Evolutionary conservation across 495 filamentous ascomycete genomes (phyloP).

Genomic region (Neurospora tetrasperma): DNA sequence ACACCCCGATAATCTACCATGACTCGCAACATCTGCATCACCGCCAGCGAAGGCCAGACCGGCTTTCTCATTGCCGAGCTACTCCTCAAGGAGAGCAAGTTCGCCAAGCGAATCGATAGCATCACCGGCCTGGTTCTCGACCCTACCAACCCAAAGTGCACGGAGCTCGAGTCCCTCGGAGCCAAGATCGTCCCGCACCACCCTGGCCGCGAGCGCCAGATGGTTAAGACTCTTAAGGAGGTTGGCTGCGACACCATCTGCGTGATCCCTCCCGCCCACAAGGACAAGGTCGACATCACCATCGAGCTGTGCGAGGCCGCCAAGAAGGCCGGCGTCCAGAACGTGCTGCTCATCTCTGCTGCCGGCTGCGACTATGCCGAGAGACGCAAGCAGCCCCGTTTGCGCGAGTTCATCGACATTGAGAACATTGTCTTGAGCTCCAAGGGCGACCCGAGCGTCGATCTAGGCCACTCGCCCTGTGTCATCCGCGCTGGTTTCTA

Average conservation of each 20-base stretch:
- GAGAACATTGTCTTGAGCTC: conserved; percentile 33
- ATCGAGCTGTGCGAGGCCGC: conserved; percentile 39
- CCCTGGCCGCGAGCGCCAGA: conserved; percentile 30
- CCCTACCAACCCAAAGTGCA: conserved; percentile 36
- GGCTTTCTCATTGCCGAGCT: conserved; percentile 46
- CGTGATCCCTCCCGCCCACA: conserved; percentile 40
- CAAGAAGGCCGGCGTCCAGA: conserved; percentile 39
- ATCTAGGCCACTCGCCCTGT: conserved; percentile 36
- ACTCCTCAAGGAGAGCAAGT: conserved; percentile 36
- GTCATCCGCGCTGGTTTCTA: conserved; percentile 48
- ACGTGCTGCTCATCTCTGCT: conserved; percentile 42
- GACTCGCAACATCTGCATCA: conserved; percentile 43
- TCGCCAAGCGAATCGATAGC: conserved; percentile 30
- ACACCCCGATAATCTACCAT: conserved; percentile 13
- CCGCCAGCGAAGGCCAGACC: conserved; percentile 43
- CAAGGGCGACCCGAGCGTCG: conserved; percentile 35
- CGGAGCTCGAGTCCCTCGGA: conserved; percentile 45
- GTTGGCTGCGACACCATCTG: conserved; percentile 42
- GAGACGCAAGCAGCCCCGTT: conserved; percentile 36
- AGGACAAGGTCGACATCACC: conserved; percentile 39
- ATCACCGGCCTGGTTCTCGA: conserved; percentile 36
- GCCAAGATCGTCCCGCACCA: conserved; percentile 37
- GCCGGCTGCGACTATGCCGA: conserved; percentile 48
- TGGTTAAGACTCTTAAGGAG: conserved; percentile 30
- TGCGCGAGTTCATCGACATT: conserved; percentile 46